These are phyloP conservation scores for Wilcoxina mikolae DNA, from an alignment of 495 filamentous ascomycete genomes.

Conservation along the genomic window DNA sequence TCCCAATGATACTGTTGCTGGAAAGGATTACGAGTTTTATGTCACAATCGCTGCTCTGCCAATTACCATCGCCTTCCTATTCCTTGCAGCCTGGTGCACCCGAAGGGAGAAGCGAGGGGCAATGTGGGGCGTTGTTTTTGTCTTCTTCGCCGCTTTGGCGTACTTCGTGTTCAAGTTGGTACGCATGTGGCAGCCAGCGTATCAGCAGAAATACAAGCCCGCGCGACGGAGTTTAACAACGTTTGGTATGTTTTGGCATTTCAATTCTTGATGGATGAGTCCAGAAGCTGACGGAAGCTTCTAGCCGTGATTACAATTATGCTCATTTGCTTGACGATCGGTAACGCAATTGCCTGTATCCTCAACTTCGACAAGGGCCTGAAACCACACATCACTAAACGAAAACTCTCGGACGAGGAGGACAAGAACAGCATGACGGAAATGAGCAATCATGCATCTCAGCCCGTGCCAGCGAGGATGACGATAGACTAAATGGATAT, in stretches of 20 bases:
- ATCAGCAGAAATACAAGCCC: slow-evolving; percentile 46
- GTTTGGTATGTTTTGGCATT: slow-evolving; percentile 37
- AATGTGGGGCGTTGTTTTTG: slow-evolving; percentile 61
- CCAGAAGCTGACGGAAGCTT: slow-evolving; percentile 8
- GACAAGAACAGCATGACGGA: slow-evolving; percentile 62
- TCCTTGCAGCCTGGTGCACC: slow-evolving; percentile 70
- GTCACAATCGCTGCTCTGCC: slow-evolving; percentile 82
- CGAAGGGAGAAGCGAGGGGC: slow-evolving; percentile 65
- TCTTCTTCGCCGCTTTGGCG: slow-evolving; percentile 78
- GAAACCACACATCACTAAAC: slow-evolving; percentile 65
- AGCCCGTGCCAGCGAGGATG: slow-evolving; percentile 59
- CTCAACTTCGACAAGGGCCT: slow-evolving; percentile 82
- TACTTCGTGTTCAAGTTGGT: slow-evolving; percentile 98
- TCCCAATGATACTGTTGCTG: background rate
- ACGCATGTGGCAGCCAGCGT: slow-evolving; percentile 64
- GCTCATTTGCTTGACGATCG: slow-evolving; percentile 75
- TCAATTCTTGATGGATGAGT: background rate
- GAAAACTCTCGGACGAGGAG: slow-evolving; percentile 44
- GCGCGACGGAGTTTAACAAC: slow-evolving; percentile 70
- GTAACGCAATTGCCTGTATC: slow-evolving; percentile 73
- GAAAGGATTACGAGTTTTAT: slow-evolving; percentile 52
- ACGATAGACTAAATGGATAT: slow-evolving; percentile 64
- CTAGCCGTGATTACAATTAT: slow-evolving; percentile 72
- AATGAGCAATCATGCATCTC: slow-evolving; percentile 46
- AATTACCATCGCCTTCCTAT: slow-evolving; percentile 72